phyloP scores from a whole-genome alignment of 2,329 filamentous ascomycete species.

The Pezicula carpinea region DNA sequence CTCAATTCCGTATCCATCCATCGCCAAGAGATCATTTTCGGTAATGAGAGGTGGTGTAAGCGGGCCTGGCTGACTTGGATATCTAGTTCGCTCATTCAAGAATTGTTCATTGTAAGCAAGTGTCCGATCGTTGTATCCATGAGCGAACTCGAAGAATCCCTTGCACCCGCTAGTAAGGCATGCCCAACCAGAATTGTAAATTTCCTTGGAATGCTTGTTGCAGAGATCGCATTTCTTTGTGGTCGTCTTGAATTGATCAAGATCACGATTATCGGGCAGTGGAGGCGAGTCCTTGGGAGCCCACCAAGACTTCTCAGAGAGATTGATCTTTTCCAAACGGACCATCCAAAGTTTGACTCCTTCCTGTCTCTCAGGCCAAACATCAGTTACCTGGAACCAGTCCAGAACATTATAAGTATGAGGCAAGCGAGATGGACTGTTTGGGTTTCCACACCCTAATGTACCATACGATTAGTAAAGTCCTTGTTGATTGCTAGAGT shows the following conservation, averaged over 20 bases:
- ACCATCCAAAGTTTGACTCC: conserved; percentile 42
- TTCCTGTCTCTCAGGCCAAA: conserved; percentile 59
- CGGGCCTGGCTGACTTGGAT: conserved; percentile 32
- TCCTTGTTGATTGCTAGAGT: not conserved
- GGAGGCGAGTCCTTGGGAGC: conserved; percentile 30
- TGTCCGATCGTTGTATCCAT: conserved; percentile 17
- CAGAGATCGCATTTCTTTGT: conserved; percentile 37
- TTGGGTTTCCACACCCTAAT: conserved; percentile 45
- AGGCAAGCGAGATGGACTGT: conserved; percentile 44
- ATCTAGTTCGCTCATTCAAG: conserved; percentile 46
- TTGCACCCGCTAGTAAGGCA: conserved; percentile 50
- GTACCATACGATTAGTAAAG: conserved; percentile 23
- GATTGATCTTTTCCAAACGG: conserved; percentile 60
- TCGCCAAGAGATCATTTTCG: conserved; percentile 25
- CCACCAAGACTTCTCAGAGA: conserved; percentile 55
- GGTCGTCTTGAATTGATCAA: conserved; percentile 14
- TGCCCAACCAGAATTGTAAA: conserved; percentile 48
- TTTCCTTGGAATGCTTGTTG: conserved; percentile 30
- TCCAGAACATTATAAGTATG: conserved; percentile 61
- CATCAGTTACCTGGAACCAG: conserved; percentile 63
- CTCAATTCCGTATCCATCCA: conserved; percentile 40
- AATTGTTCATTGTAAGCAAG: conserved; percentile 54
- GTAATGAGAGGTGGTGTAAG: conserved; percentile 35
- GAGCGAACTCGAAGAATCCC: conserved; percentile 42
- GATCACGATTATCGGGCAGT: conserved; percentile 26